phyloP scores from a whole-genome alignment of 176 grass and related monocot species.

The Dendrocalamus sinicus region DNA sequence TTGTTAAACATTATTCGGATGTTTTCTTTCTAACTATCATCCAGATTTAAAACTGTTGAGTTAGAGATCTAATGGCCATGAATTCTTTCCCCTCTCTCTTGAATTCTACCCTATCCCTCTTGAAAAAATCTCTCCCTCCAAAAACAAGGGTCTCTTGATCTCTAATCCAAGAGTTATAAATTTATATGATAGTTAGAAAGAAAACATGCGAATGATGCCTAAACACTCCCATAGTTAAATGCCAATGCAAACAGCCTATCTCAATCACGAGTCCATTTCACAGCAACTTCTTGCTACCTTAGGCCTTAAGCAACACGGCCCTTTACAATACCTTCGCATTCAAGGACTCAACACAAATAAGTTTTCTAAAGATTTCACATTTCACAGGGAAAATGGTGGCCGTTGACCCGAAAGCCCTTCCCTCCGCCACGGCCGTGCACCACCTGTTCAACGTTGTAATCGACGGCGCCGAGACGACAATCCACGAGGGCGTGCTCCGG shows the following conservation, averaged over 20 bases:
- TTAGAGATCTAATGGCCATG: too few relatives aligned
- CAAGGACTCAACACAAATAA: neutral
- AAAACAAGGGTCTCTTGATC: too few relatives aligned
- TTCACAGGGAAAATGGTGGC: conserved; percentile 33
- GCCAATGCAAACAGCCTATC: neutral
- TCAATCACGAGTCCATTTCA: neutral
- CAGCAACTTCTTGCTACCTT: conserved; percentile 32
- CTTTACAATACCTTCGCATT: conserved; percentile 18
- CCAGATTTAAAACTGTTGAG: too few relatives aligned
- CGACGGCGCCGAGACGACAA: conserved; percentile 54
- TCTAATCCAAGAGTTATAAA: too few relatives aligned
- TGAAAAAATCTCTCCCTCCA: too few relatives aligned
- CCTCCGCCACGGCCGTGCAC: neutral
- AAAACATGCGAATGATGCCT: too few relatives aligned
- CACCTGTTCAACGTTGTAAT: conserved; percentile 61
- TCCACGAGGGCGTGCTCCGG: conserved; percentile 61
- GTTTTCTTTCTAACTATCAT: too few relatives aligned
- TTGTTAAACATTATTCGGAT: too few relatives aligned
- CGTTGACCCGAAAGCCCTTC: conserved; percentile 32
- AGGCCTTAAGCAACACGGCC: conserved; percentile 34
- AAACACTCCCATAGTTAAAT: neutral
- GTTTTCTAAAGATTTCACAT: neutral
- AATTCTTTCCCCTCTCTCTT: too few relatives aligned
- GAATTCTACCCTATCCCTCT: too few relatives aligned
- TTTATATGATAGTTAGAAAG: too few relatives aligned